These are phyloP conservation scores for Aspergillus neotritici DNA, from an alignment of 2,329 filamentous ascomycete genomes.

Conservation along the genomic window DNA sequence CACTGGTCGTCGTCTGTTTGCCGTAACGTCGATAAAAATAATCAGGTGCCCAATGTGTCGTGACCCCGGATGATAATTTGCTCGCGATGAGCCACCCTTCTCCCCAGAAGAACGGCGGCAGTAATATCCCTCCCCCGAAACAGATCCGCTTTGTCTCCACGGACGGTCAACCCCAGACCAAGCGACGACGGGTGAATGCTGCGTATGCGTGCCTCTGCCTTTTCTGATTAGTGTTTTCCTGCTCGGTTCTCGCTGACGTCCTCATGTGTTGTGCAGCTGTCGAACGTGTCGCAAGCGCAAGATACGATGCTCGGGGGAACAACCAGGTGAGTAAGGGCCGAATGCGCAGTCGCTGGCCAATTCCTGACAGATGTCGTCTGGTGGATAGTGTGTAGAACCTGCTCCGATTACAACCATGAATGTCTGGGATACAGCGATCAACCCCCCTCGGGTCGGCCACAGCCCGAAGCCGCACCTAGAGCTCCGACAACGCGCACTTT, in stretches of 20 bases:
- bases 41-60: constrained; percentile 27
- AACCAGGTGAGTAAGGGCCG: constrained; percentile 44
- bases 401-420: constrained; percentile 62
- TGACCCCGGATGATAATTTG: constrained; percentile 29
- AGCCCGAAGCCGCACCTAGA: constrained; percentile 24
- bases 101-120: constrained; percentile 32
- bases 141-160: constrained; percentile 74
- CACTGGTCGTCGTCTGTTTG: constrained; percentile 10
- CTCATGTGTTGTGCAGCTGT: constrained; percentile 47
- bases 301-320: constrained; percentile 68
- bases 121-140: constrained; percentile 27
- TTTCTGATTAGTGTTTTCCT: constrained; percentile 7
- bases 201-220: constrained; percentile 50
- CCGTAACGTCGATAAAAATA: constrained; percentile 3
- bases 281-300: constrained; percentile 70
- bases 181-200: constrained; percentile 71
- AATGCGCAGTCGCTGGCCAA: not conserved
- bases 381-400: constrained; percentile 58
- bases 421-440: constrained; percentile 63
- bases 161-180: constrained; percentile 73
- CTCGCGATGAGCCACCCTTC: constrained; percentile 38
- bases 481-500: constrained; percentile 16
- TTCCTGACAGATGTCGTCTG: constrained; percentile 4
- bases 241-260: constrained; percentile 6
- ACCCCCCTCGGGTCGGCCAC: constrained; percentile 27